Base-by-base conservation (phyloP, 75 land plant species). In the Selaginella moellendorffii region DNA sequence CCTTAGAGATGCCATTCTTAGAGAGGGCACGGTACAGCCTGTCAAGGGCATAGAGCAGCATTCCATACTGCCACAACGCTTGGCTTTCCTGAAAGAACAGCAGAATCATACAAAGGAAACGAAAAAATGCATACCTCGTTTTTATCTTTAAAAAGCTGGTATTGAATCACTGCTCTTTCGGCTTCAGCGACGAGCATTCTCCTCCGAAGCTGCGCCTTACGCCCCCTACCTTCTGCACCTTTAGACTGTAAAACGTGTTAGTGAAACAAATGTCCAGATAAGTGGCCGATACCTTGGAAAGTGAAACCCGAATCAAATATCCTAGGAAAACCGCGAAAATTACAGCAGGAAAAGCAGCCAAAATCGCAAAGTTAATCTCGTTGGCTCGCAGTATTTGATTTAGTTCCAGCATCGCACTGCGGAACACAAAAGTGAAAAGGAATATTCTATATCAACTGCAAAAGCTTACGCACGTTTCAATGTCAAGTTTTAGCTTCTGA, bases 381-480 rank as follows among this genome's bases (percentile, higher is more conserved):
- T 93, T 93, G 56, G 98, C 98, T 30, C 69, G 82, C n/a, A 93
- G 80, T 65, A 93, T 93, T 74, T 93, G 98, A 65, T 93, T 79
- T 26, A 93, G 71, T 65, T 93, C 98, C 31, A 93, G 87, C 90
- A 93, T 89, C 30, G 96, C 98, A 73, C 97, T 92, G 80, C 61
- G 28, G 1, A 20, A 36, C 10, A 36, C 10, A 36, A 36, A 36
- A 36, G 46, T 36, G 46, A 5, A 36, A 36, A 5, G 5, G 14
- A 36, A 5, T 5, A 36, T 5, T 36, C 14, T 5, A 36, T 36
- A 36, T 36, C 14, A 36, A 36, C 5, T n/a, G n/a, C n/a, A n/a
- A n/a, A n/a, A n/a, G n/a, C n/a, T n/a, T n/a, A 81, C 97, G 82
- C 58, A 92, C 97, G 81, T 89, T 70, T 93, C 98, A 72, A 85